Base-by-base conservation (phyloP, 192 early-diverging fungal species). In the Entomortierella beljakovae region DNA sequence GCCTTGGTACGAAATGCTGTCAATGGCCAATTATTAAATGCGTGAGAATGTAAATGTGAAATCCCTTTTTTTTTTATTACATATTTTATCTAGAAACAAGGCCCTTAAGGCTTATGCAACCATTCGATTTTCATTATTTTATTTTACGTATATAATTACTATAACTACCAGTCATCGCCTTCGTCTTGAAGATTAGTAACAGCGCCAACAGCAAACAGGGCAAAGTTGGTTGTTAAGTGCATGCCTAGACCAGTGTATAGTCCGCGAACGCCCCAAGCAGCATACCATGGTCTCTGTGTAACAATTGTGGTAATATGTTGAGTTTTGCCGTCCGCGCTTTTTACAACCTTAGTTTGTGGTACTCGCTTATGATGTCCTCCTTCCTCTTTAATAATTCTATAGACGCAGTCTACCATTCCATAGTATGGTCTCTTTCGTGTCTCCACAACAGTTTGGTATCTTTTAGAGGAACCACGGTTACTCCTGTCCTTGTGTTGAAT, bases 381-480 rank as follows among this genome's bases (percentile, higher is more conserved):
- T 56, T 95, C 94, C 71, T 95, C 94, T 34, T 88, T 87, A 57
- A 93, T 83, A 40, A 95, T 91, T 42, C 88, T 84, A 71, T 90
- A 92, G 7, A 84, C 68, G 32, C 88, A 88, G 62, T 95, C 90
- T 23, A 85, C 69, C 75, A 94, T 90, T n/a, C 92, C 92, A 13
- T 86, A 82, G 50, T 95, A 95, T n/a, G 89, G 92, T 31, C 90
- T 82, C 46, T 87, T 84, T n/a, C 92, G 82, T 9, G 88, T 68
- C 25, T 88, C 84, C 9, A 95, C 92, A 31, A 86, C 87, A 8
- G 92, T 89, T 25, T 85, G 81, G 70, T 90, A 92, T 28, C 82
- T 64, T 57, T 85, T 86, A 37, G 38, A 34, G 4, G 62, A 74
- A 26, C 62, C 60, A 16, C 76, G 87, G 50, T 84, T 77, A 51